phyloP scores from a whole-genome alignment of 208 protist genomes.

The Acanthamoeba pearcei region DNA sequence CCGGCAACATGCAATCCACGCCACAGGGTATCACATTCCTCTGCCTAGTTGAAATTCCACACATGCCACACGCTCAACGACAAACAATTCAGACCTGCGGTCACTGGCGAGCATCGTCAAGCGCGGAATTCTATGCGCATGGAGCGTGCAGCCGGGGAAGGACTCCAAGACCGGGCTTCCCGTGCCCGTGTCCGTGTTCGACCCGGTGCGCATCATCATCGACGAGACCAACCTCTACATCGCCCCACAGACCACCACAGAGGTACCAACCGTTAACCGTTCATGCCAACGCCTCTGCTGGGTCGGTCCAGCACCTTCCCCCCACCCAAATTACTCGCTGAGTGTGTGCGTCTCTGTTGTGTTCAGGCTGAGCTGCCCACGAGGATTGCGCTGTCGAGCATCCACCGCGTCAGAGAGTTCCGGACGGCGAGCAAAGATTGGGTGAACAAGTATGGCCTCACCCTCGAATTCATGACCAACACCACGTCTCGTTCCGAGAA shows the following conservation, averaged over 20 bases:
- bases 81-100: background rate
- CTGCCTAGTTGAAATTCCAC: background rate
- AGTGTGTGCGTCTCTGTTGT: background rate
- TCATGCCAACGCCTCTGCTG: too few species aligned
- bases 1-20: background rate
- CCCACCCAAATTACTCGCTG: background rate
- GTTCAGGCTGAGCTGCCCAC: background rate
- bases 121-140: background rate
- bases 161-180: conserved; percentile 35
- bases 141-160: conserved; percentile 36
- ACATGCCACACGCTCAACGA: background rate
- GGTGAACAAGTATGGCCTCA: conserved; percentile 31
- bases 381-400: conserved; percentile 6
- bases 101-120: conserved; percentile 47
- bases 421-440: conserved; percentile 50
- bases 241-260: background rate
- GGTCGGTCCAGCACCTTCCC: background rate
- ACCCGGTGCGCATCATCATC: conserved; percentile 39
- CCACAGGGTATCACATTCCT: background rate
- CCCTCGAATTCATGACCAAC: conserved; percentile 11
- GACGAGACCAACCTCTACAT: conserved; percentile 51
- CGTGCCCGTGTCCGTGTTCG: conserved; percentile 46
- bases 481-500: background rate
- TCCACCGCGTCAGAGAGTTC: conserved; percentile 33
- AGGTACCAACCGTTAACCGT: background rate